A percentile compares a stretch with the other conserved stretches of the same genome.
These are phyloP conservation scores for Microdochium paspali DNA, from an alignment of 2,329 filamentous ascomycete genomes.

Conservation along the genomic window DNA sequence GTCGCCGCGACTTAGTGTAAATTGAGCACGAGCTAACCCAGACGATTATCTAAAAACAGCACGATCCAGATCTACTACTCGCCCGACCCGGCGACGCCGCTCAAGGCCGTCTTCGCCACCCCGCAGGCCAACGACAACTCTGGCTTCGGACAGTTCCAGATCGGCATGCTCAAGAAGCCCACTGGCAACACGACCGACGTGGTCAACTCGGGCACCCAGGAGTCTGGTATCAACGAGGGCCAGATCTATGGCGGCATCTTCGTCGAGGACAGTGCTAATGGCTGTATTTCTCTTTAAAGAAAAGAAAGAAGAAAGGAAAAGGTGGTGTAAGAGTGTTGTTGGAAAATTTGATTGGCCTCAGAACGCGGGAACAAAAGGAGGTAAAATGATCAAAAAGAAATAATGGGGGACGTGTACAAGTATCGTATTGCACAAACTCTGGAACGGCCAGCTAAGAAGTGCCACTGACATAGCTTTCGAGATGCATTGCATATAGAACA, in stretches of 20 bases:
- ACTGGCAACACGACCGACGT: slow-evolving; percentile 37
- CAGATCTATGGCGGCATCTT: slow-evolving; percentile 41
- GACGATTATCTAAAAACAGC: slow-evolving; percentile 19
- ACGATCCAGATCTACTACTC: slow-evolving; percentile 50
- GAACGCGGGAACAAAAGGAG: no score
- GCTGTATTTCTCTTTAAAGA: slow-evolving; percentile 31
- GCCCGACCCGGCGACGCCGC: slow-evolving; percentile 26
- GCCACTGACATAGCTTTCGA: no score
- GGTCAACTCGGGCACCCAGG: slow-evolving; percentile 38
- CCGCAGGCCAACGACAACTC: slow-evolving; percentile 38
- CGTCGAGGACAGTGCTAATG: slow-evolving; percentile 32
- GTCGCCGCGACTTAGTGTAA: no score
- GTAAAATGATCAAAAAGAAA: no score
- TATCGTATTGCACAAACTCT: no score
- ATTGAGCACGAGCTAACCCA: neutral
- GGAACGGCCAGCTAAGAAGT: no score
- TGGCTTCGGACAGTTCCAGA: slow-evolving; percentile 44
- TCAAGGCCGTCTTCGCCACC: slow-evolving; percentile 33
- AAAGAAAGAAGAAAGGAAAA: no score
- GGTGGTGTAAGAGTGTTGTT: no score
- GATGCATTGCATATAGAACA: no score
- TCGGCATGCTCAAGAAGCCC: slow-evolving; percentile 49
- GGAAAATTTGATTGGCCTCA: no score
- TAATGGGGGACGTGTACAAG: no score
- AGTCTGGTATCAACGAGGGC: slow-evolving; percentile 35